Evolutionary conservation across 225 moss, liverwort and hornwort species (phyloP).

Genomic region (Bryum argenteum): DNA sequence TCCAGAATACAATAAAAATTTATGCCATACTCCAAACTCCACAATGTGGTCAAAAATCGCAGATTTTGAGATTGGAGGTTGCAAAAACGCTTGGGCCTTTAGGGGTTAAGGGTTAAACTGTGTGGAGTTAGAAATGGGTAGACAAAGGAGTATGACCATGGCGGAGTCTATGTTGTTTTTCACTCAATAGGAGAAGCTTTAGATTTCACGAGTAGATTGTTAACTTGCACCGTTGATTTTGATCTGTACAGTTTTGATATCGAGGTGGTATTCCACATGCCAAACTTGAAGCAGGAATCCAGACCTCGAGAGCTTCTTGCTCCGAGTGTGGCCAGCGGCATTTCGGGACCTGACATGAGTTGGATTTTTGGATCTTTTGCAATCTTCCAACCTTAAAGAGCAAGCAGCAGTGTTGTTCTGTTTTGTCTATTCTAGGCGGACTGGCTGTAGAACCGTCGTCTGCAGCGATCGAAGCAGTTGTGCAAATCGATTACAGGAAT

Average conservation of each 20-base stretch:
- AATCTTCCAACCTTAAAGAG: conserved; percentile 52
- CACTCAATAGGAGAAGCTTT: no score
- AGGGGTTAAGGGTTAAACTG: no score
- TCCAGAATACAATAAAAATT: no score
- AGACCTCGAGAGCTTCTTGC: conserved; percentile 38
- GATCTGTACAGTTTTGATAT: conserved; percentile 58
- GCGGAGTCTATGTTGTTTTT: no score
- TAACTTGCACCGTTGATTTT: no score
- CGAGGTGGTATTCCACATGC: conserved; percentile 48
- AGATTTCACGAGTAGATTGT: no score
- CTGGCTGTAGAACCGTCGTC: conserved; percentile 47
- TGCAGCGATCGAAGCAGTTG: conserved; percentile 75
- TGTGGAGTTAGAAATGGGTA: no score
- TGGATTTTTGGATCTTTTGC: conserved; percentile 70
- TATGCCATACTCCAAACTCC: no score
- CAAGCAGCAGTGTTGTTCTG: conserved; percentile 68
- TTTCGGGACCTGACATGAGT: conserved; percentile 39
- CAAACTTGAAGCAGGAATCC: conserved; percentile 45
- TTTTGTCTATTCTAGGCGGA: conserved; percentile 29
- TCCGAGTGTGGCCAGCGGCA: conserved; percentile 46
- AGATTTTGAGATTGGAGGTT: no score
- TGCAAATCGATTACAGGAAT: not conserved
- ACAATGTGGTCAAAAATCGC: no score
- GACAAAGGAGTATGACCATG: no score
- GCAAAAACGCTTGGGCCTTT: no score